phyloP scores from a whole-genome alignment of 495 filamentous ascomycete species.

The Copromyces sp. region DNA sequence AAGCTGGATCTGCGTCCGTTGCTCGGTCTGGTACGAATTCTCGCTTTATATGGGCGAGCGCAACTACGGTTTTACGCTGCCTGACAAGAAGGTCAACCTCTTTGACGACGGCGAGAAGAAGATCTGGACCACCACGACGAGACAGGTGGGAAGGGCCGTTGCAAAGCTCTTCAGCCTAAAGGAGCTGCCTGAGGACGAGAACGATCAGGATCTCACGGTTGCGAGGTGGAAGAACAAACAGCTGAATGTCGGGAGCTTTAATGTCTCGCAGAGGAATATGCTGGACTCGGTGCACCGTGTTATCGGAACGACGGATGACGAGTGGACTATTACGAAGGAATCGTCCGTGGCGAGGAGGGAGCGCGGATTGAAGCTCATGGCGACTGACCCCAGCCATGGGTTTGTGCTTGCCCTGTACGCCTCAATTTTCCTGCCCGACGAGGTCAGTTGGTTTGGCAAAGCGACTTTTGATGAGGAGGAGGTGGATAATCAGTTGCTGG shows the following conservation, averaged over 20 bases:
- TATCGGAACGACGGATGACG: slow-evolving; percentile 36
- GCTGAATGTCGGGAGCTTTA: slow-evolving; percentile 34
- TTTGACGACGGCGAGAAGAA: slow-evolving; percentile 25
- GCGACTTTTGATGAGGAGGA: slow-evolving; percentile 22
- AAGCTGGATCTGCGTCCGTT: slow-evolving; percentile 26
- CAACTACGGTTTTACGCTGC: slow-evolving; percentile 26
- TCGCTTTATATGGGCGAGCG: slow-evolving; percentile 19
- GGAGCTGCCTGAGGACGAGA: slow-evolving; percentile 35
- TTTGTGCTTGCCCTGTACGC: slow-evolving; percentile 45
- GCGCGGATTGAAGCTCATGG: slow-evolving; percentile 29
- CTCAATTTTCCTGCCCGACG: slow-evolving; percentile 40
- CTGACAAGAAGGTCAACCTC: slow-evolving; percentile 19
- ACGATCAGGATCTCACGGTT: slow-evolving; percentile 19
- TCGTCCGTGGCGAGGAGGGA: slow-evolving; percentile 31
- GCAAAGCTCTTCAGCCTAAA: slow-evolving; percentile 29
- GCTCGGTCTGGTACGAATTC: slow-evolving; percentile 41
- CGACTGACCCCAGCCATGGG: slow-evolving; percentile 32
- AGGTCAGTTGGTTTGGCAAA: slow-evolving; percentile 13
- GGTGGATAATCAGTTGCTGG: slow-evolving; percentile 41
- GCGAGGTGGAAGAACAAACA: slow-evolving; percentile 27
- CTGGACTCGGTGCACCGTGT: slow-evolving; percentile 40
- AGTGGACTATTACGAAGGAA: slow-evolving; percentile 48
- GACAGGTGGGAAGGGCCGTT: slow-evolving; percentile 32
- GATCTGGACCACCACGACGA: slow-evolving; percentile 31
- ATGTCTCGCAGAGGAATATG: slow-evolving; percentile 37